Conservation (phyloP, 768 basidiomycete species). For the Lanmaoa pseudosensibilis region DNA sequence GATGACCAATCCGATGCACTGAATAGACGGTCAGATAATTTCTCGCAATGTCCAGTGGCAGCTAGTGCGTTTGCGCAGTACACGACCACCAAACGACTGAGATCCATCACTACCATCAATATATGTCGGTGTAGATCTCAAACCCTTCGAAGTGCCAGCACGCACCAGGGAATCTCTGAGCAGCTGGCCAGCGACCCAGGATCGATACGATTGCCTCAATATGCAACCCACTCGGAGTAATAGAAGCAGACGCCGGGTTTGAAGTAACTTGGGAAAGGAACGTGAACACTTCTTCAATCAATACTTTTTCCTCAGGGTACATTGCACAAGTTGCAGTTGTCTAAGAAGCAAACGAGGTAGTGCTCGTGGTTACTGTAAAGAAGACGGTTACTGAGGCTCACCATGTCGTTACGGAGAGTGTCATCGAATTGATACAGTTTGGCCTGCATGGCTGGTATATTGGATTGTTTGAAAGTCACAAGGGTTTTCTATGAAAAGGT, state of each 20-base stretch:
- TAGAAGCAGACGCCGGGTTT: conserved; percentile 29
- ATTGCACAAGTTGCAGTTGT: conserved; percentile 71
- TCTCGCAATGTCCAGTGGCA: conserved; percentile 42
- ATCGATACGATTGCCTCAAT: conserved; percentile 62
- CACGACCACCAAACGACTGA: conserved; percentile 72
- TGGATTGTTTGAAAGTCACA: conserved; percentile 84
- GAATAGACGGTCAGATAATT: conserved; percentile 63
- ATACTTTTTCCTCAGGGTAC: conserved; percentile 58
- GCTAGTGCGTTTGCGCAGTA: conserved; percentile 57
- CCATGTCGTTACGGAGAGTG: conserved; percentile 63
- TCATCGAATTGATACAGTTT: conserved; percentile 80
- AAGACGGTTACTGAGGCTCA: conserved; percentile 36
- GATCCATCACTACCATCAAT: conserved; percentile 68
- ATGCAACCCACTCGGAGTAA: conserved; percentile 47
- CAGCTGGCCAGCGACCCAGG: conserved; percentile 71
- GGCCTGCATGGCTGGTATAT: conserved; percentile 72
- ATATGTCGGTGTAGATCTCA: conserved; percentile 1
- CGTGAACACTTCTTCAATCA: conserved; percentile 62
- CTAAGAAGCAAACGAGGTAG: conserved; percentile 35
- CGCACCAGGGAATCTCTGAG: conserved; percentile 71
- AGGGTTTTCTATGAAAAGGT: conserved; percentile 48
- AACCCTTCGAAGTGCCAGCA: neutral
- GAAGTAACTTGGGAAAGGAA: conserved; percentile 54
- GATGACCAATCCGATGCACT: conserved; percentile 63
- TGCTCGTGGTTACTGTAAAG: neutral